Base-by-base conservation (phyloP, 2,329 filamentous ascomycete genomes). In the Penicillium sp. region DNA sequence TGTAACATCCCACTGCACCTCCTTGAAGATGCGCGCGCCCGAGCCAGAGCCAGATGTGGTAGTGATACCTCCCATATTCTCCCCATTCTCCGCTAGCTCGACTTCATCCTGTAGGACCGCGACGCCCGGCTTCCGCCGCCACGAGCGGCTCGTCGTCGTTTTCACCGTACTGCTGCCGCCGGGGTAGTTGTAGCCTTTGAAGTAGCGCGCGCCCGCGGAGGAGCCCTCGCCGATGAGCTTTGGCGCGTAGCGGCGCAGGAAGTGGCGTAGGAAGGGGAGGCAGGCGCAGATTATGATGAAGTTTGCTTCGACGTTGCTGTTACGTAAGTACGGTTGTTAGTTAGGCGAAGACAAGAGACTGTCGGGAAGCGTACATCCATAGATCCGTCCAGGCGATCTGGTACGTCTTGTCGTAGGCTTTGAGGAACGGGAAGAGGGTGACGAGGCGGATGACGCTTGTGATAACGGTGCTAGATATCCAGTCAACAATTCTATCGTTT, bases 251-350 rank as follows among this genome's bases (percentile, higher is more conserved):
- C 50, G 58, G n/a, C 70, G 66, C 13, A 69, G 51, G 26, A 72
- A 69, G 45, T 71, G 68, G 5, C 69, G 69, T 6, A 72, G 54
- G 52, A 66, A 70, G 1, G 68, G 68, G 2, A 72, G 64, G 41
- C 69, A 70, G 17, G 61, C 63, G 47, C 70, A 72, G 23, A 71
- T 67, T 8, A 72, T 64, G 9, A 71, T 69, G 9, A 70, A 64
- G 47, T 72, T 70, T 38, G 66, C 65, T 67, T 71, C 70, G 56
- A 72, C 64, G 23, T 69, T 66, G 23, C 69, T 72, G 41, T 4
- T 26, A 19, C 17, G 19, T 15, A n/a, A n/a, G n/a, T n/a, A 52
- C 46, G 21, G 49, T 6, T 58, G 8, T 35, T 17, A 21, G 41
- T 38, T 26, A 17, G 9, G 17, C 15, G 47, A 23, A 21, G 17